These are phyloP conservation scores for Erysiphe pulchra DNA, from an alignment of 2,329 filamentous ascomycete genomes.

Conservation along the genomic window DNA sequence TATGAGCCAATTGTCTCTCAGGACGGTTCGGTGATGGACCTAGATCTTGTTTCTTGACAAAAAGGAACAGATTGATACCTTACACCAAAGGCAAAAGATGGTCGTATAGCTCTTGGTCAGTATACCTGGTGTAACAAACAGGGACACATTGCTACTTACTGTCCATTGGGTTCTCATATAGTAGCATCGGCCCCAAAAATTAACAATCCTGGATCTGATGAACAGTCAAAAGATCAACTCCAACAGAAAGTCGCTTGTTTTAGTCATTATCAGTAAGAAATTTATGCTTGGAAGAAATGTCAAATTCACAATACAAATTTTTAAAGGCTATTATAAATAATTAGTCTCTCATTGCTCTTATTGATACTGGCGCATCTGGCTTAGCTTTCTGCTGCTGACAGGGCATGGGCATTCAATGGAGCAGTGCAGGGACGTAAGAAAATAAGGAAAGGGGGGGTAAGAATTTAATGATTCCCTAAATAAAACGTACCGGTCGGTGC, in stretches of 20 bases:
- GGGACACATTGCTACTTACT: background rate
- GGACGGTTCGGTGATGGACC: background rate
- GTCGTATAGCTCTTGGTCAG: background rate
- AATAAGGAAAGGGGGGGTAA: no score
- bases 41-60: background rate
- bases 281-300: background rate
- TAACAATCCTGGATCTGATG: background rate
- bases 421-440: no score
- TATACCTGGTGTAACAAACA: background rate
- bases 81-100: background rate
- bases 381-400: no score
- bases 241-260: background rate
- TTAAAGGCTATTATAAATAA: background rate
- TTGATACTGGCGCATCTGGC: slow-evolving; percentile 1
- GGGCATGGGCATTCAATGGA: no score
- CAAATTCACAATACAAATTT: background rate
- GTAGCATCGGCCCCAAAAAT: background rate
- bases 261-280: background rate
- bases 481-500: no score
- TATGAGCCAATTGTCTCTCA: no score
- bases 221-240: background rate
- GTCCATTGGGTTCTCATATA: background rate
- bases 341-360: background rate
- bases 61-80: background rate
- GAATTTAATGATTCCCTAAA: no score